A percentile compares a stretch with the other conserved stretches of the same genome.
Evolutionary conservation across 441 rosid species (phyloP).

Genomic region (Jatropha podagrica): DNA sequence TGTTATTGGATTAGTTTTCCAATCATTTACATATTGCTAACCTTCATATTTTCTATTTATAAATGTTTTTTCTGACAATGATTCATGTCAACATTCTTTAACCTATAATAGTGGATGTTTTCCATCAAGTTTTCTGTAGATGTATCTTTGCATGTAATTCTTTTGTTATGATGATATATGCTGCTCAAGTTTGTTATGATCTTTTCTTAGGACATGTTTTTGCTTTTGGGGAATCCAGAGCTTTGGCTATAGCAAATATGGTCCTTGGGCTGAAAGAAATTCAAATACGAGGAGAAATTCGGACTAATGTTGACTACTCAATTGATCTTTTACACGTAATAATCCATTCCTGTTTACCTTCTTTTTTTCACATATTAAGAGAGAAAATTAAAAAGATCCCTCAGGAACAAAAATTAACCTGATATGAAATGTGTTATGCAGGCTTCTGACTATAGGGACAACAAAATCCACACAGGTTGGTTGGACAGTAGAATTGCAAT

Average conservation of each 20-base stretch:
- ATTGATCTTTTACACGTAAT: constrained; percentile 95
- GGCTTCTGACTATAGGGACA: constrained; percentile 97
- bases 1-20: background rate
- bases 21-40: background rate
- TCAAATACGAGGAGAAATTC: constrained; percentile 99
- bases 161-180: constrained; percentile 15
- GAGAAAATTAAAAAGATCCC: background rate
- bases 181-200: constrained; percentile 24
- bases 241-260: constrained; percentile 99
- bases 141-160: constrained; percentile 12
- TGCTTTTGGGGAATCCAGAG: constrained; percentile 99
- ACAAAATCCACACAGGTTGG: constrained; percentile 99
- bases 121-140: background rate
- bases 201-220: constrained; percentile 84
- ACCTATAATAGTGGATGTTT: background rate
- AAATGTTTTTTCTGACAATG: background rate
- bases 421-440: constrained; percentile 36
- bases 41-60: background rate
- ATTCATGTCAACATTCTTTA: background rate
- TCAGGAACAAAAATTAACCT: constrained; percentile 23
- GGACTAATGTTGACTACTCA: constrained; percentile 97
- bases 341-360: constrained; percentile 11
- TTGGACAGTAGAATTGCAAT: constrained; percentile 99
- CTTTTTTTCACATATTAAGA: background rate
- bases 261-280: constrained; percentile 99